These are phyloP conservation scores for Curvularia lunata DNA, from an alignment of 2,329 filamentous ascomycete genomes.

Conservation along the genomic window DNA sequence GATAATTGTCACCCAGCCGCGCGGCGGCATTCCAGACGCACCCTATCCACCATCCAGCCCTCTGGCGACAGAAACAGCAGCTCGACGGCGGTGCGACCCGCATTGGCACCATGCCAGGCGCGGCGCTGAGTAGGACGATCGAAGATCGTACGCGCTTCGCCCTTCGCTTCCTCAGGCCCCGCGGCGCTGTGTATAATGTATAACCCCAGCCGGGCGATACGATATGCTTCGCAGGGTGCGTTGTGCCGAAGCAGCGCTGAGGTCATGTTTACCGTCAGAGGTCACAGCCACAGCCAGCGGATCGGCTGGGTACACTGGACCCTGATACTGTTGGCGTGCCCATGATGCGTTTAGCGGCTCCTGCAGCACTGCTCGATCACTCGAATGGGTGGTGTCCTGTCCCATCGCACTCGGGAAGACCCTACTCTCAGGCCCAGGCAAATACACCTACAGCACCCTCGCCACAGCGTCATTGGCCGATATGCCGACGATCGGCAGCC, in stretches of 20 bases:
- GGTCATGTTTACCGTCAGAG: constrained; percentile 10
- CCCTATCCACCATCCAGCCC: background rate
- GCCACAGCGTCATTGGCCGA: constrained; percentile 9
- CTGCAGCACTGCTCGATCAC: background rate
- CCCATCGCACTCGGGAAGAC: constrained; percentile 26
- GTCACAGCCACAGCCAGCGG: background rate
- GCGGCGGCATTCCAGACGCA: constrained; percentile 4
- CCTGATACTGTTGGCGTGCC: constrained; percentile 14
- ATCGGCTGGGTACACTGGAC: constrained; percentile 11
- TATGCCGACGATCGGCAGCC: constrained; percentile 18
- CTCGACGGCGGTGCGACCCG: constrained; percentile 17
- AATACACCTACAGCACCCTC: background rate
- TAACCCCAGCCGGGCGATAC: too few species aligned
- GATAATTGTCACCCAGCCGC: background rate
- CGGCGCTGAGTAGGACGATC: constrained; percentile 6
- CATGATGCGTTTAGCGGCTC: constrained; percentile 6
- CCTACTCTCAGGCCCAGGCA: constrained; percentile 9
- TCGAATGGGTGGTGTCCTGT: constrained; percentile 22
- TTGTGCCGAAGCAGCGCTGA: constrained; percentile 2
- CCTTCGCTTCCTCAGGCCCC: background rate
- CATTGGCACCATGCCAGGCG: constrained; percentile 1
- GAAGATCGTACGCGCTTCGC: constrained; percentile 14
- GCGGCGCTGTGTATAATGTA: too few species aligned
- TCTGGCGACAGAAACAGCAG: background rate
- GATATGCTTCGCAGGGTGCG: background rate